Evolutionary conservation across 2,329 filamentous ascomycete species (phyloP).

Genomic region (Endothia cerciana): DNA sequence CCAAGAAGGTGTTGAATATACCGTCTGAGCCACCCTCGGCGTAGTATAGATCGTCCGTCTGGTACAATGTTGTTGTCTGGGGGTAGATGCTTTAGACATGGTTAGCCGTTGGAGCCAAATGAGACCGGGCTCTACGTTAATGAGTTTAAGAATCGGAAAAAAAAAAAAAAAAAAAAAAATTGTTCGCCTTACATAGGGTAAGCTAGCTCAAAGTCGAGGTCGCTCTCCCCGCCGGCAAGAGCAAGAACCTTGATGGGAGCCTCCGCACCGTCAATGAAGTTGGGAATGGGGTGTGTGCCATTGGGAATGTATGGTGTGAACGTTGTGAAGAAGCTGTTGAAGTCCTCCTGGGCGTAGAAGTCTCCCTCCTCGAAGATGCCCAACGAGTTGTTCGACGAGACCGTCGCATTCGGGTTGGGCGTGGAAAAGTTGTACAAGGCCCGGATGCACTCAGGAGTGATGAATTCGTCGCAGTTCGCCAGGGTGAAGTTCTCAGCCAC

Average conservation of each 20-base stretch:
- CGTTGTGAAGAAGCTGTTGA: constrained; percentile 18
- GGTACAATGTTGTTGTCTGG: constrained; percentile 43
- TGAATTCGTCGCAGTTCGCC: constrained; percentile 36
- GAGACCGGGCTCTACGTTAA: no score
- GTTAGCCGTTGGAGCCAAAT: not conserved
- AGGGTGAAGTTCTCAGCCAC: constrained; percentile 21
- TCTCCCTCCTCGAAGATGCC: constrained; percentile 29
- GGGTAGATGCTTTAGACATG: constrained; percentile 38
- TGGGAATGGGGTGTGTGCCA: constrained; percentile 16
- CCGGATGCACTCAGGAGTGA: constrained; percentile 40
- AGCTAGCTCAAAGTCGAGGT: constrained; percentile 18
- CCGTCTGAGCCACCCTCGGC: constrained; percentile 31
- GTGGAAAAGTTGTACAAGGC: constrained; percentile 38
- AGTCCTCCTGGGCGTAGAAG: constrained; percentile 24
- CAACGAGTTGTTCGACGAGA: constrained; percentile 24
- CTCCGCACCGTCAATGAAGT: constrained; percentile 18
- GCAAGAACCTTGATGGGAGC: constrained; percentile 10
- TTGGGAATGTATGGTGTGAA: constrained; percentile 18
- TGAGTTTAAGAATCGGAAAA: not conserved
- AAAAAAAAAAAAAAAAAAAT: no score
- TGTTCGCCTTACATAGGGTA: constrained; percentile 17
- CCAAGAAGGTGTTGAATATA: constrained; percentile 44
- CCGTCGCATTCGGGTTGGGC: constrained; percentile 15
- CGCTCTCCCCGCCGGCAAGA: constrained; percentile 20
- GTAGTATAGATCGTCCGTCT: constrained; percentile 48